Conservation (phyloP, 345 rosid genomes). For the Hibiscus trionum region DNA sequence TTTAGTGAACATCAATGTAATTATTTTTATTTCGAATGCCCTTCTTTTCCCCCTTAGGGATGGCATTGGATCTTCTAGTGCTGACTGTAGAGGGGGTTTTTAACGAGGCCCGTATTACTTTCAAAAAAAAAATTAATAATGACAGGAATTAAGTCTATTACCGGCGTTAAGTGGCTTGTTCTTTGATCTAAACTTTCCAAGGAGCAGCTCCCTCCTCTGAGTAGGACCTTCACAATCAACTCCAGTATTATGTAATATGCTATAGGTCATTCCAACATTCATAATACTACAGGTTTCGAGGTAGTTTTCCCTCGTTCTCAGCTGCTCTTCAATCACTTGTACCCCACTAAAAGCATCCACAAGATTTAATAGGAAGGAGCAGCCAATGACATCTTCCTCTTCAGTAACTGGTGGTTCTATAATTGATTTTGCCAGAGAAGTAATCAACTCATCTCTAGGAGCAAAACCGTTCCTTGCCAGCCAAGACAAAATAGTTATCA, state of each 20-base stretch:
- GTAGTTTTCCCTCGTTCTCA: conserved; percentile 62
- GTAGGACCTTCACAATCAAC: conserved; percentile 69
- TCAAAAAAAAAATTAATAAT: no score
- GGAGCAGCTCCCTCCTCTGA: conserved; percentile 68
- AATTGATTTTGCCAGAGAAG: conserved; percentile 69
- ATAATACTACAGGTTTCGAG: conserved; percentile 81
- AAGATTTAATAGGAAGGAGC: conserved; percentile 78
- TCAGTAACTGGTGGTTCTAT: conserved; percentile 78
- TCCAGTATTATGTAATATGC: conserved; percentile 71
- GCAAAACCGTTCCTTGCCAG: conserved; percentile 78
- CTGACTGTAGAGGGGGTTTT: no score
- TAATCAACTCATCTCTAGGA: conserved; percentile 73
- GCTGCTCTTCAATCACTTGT: conserved; percentile 86
- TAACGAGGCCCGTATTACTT: no score
- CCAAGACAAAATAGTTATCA: conserved; percentile 71
- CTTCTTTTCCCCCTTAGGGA: no score
- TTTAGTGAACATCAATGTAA: no score
- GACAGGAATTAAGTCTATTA: conserved; percentile 24
- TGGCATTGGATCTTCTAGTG: no score
- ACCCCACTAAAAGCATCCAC: conserved; percentile 84
- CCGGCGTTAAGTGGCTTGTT: conserved; percentile 56
- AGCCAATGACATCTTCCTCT: conserved; percentile 80
- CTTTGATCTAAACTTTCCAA: conserved; percentile 58
- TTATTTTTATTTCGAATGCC: no score
- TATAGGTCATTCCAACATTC: conserved; percentile 85